Evolutionary conservation across 495 filamentous ascomycete species (phyloP).

Genomic region (Aspergillus olivimuriae): DNA sequence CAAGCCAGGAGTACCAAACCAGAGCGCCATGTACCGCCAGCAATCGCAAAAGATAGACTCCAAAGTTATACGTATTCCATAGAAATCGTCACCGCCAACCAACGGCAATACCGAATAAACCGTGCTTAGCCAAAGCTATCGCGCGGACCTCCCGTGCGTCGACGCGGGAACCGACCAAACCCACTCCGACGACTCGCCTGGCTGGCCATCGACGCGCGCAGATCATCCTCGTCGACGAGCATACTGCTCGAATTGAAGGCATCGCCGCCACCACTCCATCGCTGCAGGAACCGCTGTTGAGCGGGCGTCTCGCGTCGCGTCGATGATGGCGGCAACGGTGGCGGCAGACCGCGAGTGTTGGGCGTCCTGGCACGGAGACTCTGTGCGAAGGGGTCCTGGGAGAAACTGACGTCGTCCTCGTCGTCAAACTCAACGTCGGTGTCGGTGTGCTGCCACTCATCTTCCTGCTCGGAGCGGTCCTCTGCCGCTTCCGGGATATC

Average conservation of each 20-base stretch:
- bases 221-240: constrained; percentile 35
- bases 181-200: constrained; percentile 33
- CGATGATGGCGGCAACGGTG: constrained; percentile 15
- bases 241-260: constrained; percentile 36
- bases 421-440: constrained; percentile 65
- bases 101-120: no score
- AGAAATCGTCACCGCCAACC: no score
- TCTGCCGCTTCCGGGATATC: constrained; percentile 39
- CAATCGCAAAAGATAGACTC: no score
- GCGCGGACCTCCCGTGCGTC: constrained; percentile 31
- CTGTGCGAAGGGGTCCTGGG: constrained; percentile 21
- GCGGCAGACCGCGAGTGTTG: constrained; percentile 30
- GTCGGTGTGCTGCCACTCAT: constrained; percentile 68
- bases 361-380: constrained; percentile 36
- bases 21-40: no score
- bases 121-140: constrained; percentile 36
- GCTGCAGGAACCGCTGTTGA: constrained; percentile 38
- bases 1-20: no score
- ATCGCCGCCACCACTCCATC: constrained; percentile 43
- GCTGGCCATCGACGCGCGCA: constrained; percentile 37
- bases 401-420: constrained; percentile 26
- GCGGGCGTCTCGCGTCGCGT: constrained; percentile 34
- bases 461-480: constrained; percentile 25
- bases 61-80: no score
- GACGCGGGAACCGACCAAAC: constrained; percentile 32